These are phyloP conservation scores for Xylaria bambusicola DNA, from an alignment of 495 filamentous ascomycete species.

Conservation along the genomic window DNA sequence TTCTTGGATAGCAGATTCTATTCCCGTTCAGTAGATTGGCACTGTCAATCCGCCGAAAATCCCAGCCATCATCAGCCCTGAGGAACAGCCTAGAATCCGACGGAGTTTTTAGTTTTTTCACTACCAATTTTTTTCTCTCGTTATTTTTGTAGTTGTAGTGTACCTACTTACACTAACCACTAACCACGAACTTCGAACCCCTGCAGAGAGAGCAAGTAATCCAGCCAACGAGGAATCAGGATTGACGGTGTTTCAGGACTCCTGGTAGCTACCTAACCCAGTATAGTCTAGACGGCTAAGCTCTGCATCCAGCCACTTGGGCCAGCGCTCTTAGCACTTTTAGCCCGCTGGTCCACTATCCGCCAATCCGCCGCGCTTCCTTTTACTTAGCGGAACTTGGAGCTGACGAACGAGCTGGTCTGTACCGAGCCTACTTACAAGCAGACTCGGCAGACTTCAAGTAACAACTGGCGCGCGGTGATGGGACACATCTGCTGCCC, in stretches of 20 bases:
- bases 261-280: no score
- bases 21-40: not conserved
- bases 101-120: not conserved
- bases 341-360: not conserved
- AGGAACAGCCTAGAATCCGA: not conserved
- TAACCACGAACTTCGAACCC: not conserved
- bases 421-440: no score
- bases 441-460: no score
- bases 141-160: no score
- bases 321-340: not conserved
- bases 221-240: not conserved
- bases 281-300: not conserved
- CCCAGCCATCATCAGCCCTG: not conserved
- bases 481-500: no score
- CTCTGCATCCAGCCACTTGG: conserved; percentile 13
- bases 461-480: no score
- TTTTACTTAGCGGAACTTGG: not conserved
- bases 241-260: not conserved
- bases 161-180: no score
- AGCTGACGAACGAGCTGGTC: not conserved
- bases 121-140: not conserved
- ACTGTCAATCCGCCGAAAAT: not conserved
- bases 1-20: conserved; percentile 7
- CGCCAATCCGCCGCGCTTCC: not conserved
- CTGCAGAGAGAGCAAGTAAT: not conserved